Conservation (phyloP, 306 rosid species). For the Quercus gilva region DNA sequence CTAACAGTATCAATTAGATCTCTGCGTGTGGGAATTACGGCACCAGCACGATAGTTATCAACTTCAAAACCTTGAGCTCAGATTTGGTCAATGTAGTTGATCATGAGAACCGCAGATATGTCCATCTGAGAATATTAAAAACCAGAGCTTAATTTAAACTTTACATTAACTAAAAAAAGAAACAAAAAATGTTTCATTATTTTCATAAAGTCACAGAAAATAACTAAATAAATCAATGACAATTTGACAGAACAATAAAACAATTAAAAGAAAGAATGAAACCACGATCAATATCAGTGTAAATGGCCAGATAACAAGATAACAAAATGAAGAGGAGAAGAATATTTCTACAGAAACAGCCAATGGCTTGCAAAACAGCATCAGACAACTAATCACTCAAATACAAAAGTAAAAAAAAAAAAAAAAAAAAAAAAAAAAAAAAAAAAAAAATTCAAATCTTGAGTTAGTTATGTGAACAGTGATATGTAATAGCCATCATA, state of each 20-base stretch:
- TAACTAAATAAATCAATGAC: not conserved
- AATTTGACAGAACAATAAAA: not conserved
- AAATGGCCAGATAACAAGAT: not conserved
- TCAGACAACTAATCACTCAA: not conserved
- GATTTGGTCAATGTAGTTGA: constrained; percentile 79
- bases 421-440: too few relatives aligned
- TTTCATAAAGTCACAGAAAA: not conserved
- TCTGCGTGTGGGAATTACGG: constrained; percentile 75
- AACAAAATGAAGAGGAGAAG: not conserved
- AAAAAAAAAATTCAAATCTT: too few relatives aligned
- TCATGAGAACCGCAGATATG: constrained; percentile 86
- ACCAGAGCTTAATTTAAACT: not conserved
- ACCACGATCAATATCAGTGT: not conserved
- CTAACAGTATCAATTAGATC: constrained; percentile 87
- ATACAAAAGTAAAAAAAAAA: too few relatives aligned
- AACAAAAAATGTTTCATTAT: not conserved
- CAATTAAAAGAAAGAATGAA: not conserved
- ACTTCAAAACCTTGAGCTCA: constrained; percentile 90
- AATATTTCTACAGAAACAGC: not conserved
- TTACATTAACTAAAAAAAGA: not conserved
- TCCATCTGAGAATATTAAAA: constrained; percentile 58
- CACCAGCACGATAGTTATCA: constrained; percentile 82
- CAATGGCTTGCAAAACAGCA: not conserved
- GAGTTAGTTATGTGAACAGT: not conserved
- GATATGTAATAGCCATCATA: too few relatives aligned